Percentiles rank a stretch among this genome's conserved stretches.
phyloP scores from a whole-genome alignment of 2,329 filamentous ascomycete species.

The Cordyceps javanica region DNA sequence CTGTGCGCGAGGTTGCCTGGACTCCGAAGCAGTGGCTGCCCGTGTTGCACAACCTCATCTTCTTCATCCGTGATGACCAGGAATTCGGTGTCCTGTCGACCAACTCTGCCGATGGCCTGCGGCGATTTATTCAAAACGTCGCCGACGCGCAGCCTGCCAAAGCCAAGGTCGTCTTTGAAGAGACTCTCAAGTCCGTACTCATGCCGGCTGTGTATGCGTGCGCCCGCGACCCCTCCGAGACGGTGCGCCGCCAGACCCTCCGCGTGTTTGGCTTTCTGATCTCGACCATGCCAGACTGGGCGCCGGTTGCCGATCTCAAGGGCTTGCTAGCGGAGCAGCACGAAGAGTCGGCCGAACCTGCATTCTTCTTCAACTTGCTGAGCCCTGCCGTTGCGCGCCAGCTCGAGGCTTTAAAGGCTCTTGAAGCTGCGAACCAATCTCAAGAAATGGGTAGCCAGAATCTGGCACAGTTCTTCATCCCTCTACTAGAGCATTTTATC shows the following conservation, averaged over 20 bases:
- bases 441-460: conserved; percentile 68
- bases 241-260: conserved; percentile 77
- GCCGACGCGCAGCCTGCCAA: conserved; percentile 31
- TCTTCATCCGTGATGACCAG: conserved; percentile 77
- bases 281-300: conserved; percentile 61
- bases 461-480: conserved; percentile 80
- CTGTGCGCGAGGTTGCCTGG: conserved; percentile 51
- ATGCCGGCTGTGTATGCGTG: conserved; percentile 73
- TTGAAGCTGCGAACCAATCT: conserved; percentile 61
- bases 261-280: conserved; percentile 74
- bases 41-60: conserved; percentile 82
- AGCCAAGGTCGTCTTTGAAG: conserved; percentile 44
- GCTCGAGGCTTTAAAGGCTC: conserved; percentile 71
- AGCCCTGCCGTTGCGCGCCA: conserved; percentile 85
- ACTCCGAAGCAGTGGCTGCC: conserved; percentile 77
- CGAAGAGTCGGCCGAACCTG: conserved; percentile 59
- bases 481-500: conserved; percentile 88
- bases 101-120: conserved; percentile 76
- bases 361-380: conserved; percentile 89
- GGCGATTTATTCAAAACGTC: conserved; percentile 66
- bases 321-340: conserved; percentile 55
- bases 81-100: conserved; percentile 76
- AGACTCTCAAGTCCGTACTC: conserved; percentile 58
- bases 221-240: conserved; percentile 71
- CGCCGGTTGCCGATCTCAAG: conserved; percentile 66